Evolutionary conservation across 2,329 filamentous ascomycete species (phyloP).

Genomic region (Aureobasidium sp.): DNA sequence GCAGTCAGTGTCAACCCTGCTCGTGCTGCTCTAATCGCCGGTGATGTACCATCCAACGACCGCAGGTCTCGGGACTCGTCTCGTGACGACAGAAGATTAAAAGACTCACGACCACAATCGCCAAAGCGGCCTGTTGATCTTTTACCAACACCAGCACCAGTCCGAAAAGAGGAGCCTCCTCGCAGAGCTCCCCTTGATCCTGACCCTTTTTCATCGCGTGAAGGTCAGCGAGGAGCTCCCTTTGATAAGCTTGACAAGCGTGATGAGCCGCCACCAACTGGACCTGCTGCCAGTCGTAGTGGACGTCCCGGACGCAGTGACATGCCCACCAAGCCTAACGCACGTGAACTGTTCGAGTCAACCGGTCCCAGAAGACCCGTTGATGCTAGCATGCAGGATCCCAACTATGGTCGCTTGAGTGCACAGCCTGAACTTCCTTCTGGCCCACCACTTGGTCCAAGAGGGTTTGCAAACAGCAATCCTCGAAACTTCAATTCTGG

Average conservation of each 20-base stretch:
- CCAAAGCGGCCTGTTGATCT: constrained; percentile 30
- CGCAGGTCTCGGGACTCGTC: constrained; percentile 17
- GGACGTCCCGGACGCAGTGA: constrained; percentile 28
- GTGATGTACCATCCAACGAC: constrained; percentile 22
- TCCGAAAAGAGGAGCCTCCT: constrained; percentile 31
- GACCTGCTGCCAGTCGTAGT: constrained; percentile 39
- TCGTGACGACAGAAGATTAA: constrained; percentile 23
- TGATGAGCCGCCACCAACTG: constrained; percentile 43
- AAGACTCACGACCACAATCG: constrained; percentile 20
- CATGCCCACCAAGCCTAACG: constrained; percentile 29
- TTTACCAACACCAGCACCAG: constrained; percentile 30
- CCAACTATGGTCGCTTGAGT: constrained; percentile 45
- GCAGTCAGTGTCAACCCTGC: constrained; percentile 34
- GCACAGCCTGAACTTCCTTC: constrained; percentile 46
- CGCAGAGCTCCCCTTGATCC: constrained; percentile 22
- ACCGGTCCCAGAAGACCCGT: constrained; percentile 25
- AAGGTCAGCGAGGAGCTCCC: constrained; percentile 23
- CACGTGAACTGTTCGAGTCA: constrained; percentile 27
- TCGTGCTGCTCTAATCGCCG: constrained; percentile 37
- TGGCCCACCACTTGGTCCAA: constrained; percentile 50
- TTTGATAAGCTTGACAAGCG: constrained; percentile 25
- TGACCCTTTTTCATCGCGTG: constrained; percentile 19
- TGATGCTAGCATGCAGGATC: constrained; percentile 39
- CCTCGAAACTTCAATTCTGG: constrained; percentile 35
- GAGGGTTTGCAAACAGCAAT: constrained; percentile 35